Conservation (phyloP, 2,329 filamentous ascomycete genomes). For the Claviceps pazoutovae region DNA sequence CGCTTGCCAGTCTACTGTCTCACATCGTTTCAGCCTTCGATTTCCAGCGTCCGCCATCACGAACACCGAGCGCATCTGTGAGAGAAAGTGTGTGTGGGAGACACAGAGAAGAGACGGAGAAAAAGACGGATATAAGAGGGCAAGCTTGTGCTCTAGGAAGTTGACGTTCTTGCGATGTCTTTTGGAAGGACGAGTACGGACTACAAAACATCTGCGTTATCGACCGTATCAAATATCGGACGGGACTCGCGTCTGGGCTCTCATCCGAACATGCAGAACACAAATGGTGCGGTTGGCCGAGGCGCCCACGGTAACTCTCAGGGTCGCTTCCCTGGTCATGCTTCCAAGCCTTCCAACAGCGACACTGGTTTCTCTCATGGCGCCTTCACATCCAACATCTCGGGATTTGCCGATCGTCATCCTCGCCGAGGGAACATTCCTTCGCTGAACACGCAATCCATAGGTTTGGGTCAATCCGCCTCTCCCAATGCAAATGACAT, state of each 20-base stretch:
- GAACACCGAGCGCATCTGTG: neutral
- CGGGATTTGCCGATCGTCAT: slow-evolving; percentile 76
- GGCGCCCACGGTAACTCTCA: slow-evolving; percentile 30
- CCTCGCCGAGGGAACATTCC: slow-evolving; percentile 76
- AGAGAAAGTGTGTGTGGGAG: neutral
- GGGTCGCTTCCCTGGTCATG: slow-evolving; percentile 53
- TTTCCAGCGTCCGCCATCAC: neutral
- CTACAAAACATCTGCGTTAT: slow-evolving; percentile 71
- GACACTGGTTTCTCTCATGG: slow-evolving; percentile 88
- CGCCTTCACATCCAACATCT: slow-evolving; percentile 76
- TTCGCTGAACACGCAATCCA: slow-evolving; percentile 74
- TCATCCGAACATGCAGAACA: slow-evolving; percentile 86
- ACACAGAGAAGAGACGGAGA: neutral
- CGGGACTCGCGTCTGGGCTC: slow-evolving; percentile 79
- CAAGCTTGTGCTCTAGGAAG: neutral
- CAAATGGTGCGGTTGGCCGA: slow-evolving; percentile 47
- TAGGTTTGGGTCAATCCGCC: slow-evolving; percentile 28
- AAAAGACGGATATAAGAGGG: neutral
- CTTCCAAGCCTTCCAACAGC: slow-evolving; percentile 68
- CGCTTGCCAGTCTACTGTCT: neutral
- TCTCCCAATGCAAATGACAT: slow-evolving; percentile 53
- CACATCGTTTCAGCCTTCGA: neutral
- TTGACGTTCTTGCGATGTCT: slow-evolving; percentile 28
- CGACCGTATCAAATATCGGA: slow-evolving; percentile 59
- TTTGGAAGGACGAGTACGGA: slow-evolving; percentile 39